A percentile compares a stretch with the other conserved stretches of the same genome.
Evolutionary conservation across 176 grass and related monocot genomes (phyloP).

Genomic region (Musa schizocarpa): DNA sequence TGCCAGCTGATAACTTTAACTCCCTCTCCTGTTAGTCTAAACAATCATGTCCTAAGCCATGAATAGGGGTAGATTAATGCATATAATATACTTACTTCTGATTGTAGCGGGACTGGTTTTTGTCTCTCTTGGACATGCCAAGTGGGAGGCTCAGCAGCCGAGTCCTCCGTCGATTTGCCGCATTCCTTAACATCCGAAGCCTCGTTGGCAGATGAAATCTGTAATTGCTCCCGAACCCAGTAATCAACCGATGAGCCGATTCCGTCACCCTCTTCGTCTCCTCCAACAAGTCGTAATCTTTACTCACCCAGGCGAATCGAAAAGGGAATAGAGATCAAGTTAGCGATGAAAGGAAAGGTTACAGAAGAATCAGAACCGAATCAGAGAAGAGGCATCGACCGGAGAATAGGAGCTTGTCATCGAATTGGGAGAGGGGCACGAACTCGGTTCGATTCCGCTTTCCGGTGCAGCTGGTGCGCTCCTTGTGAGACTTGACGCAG

Average conservation of each 20-base stretch:
- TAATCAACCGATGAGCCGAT: conserved; percentile 42
- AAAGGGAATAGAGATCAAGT: neutral
- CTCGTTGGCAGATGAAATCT: conserved; percentile 27
- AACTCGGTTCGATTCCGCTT: conserved; percentile 70
- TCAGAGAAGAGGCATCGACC: conserved; percentile 23
- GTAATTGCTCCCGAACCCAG: conserved; percentile 40
- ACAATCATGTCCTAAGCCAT: neutral
- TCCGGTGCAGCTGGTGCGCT: conserved; percentile 54
- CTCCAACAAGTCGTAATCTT: conserved; percentile 81
- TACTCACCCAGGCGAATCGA: neutral
- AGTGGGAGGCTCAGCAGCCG: conserved; percentile 50
- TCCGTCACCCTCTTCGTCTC: conserved; percentile 60
- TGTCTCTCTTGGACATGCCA: conserved; percentile 70
- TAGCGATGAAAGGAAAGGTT: neutral
- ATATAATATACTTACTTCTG: conserved; percentile 20
- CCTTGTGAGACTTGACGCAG: conserved; percentile 83
- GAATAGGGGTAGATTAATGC: neutral
- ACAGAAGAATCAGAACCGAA: neutral
- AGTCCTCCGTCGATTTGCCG: conserved; percentile 27
- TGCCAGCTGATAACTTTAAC: neutral
- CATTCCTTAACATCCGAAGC: conserved; percentile 41
- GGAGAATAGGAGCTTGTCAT: conserved; percentile 72
- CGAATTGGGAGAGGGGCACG: conserved; percentile 57
- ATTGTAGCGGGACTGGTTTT: conserved; percentile 41
- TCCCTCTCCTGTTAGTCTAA: neutral